Evolutionary conservation across 306 rosid genomes (phyloP), one percentile per base, ranked within the genome.

Genomic region (Gillenia trifoliata): DNA sequence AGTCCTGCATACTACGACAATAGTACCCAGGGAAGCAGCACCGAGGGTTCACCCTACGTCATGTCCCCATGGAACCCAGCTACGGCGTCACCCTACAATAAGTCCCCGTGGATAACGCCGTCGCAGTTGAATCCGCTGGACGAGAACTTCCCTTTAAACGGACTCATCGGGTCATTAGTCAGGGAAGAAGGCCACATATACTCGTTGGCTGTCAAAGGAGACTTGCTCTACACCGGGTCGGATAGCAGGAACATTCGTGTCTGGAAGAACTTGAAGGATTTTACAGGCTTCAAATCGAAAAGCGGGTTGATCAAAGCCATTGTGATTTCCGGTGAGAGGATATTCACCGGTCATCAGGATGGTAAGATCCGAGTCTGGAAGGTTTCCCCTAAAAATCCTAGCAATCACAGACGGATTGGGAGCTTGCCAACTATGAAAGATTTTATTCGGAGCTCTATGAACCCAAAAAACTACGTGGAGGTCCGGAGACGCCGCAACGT

Each of bases 331-430:
- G 89, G 88, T 1, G 92, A 81, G 0, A 83, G 70, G 11, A 87
- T 92, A 70, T 94, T 90, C 75, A 92, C 99, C 1, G 99, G 99
- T 20, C 99, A 94, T 36, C 97, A 94, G 76, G 99, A 94, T 59
- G 99, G 99, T 0, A 94, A 94, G 50, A 94, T 94, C 79, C 86
- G 99, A 8, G 77, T 94, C 4, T 94, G 99, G 99, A 92, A 83
- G 55, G 25, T 78, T 9, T 90, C 90, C 0, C 62, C 60, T 0
- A 84, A 74, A 49, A 81, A 82, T n/a, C 78, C 80, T 0, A 49
- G 23, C 5, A 38, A 4, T 43, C 87, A 92, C 22, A 83, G 73
- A 36, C 88, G 97, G 12, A 9, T 90, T 3, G 99, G 99, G 20
- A 88, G 92, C 76, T 79, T 94, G 61, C 99, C 99, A 0, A 82